Evolutionary conservation across 345 rosid genomes (phyloP).

Genomic region (Lepidium didymum): DNA sequence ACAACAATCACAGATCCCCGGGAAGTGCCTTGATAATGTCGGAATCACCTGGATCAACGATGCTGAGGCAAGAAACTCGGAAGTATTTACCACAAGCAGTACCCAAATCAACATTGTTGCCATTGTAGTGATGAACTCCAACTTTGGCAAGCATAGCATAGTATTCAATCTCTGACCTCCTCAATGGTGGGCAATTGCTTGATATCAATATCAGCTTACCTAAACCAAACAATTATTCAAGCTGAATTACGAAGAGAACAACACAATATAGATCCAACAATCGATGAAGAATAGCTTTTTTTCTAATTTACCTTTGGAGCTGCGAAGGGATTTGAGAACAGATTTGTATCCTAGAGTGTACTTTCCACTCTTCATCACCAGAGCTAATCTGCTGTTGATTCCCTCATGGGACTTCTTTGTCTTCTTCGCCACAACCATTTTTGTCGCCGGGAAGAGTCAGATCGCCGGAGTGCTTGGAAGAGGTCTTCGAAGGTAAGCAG

Average conservation of each 20-base stretch:
- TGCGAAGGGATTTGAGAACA: slow-evolving; percentile 60
- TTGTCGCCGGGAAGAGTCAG: slow-evolving; percentile 3
- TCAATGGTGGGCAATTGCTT: slow-evolving; percentile 68
- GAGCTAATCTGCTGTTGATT: slow-evolving; percentile 75
- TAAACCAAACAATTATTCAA: neutral
- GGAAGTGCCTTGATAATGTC: slow-evolving; percentile 72
- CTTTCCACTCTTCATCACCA: slow-evolving; percentile 81
- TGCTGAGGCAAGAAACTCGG: slow-evolving; percentile 73
- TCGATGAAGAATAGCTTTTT: neutral
- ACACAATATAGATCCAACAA: neutral
- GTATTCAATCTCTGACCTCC: slow-evolving; percentile 77
- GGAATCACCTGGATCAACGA: slow-evolving; percentile 66
- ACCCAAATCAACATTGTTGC: slow-evolving; percentile 68
- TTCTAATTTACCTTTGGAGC: slow-evolving; percentile 44
- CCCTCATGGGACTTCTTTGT: slow-evolving; percentile 81
- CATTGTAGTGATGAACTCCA: slow-evolving; percentile 30
- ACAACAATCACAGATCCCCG: slow-evolving; percentile 18
- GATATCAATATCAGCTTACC: slow-evolving; percentile 56
- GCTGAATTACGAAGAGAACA: neutral
- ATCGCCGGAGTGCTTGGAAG: neutral
- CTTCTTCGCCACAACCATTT: slow-evolving; percentile 30
- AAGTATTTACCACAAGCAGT: slow-evolving; percentile 77
- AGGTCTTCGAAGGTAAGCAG: neutral
- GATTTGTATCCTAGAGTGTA: slow-evolving; percentile 71
- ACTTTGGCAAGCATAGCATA: slow-evolving; percentile 31